Base-by-base conservation (phyloP, 495 filamentous ascomycete genomes). In the Pyrenula massariospora region DNA sequence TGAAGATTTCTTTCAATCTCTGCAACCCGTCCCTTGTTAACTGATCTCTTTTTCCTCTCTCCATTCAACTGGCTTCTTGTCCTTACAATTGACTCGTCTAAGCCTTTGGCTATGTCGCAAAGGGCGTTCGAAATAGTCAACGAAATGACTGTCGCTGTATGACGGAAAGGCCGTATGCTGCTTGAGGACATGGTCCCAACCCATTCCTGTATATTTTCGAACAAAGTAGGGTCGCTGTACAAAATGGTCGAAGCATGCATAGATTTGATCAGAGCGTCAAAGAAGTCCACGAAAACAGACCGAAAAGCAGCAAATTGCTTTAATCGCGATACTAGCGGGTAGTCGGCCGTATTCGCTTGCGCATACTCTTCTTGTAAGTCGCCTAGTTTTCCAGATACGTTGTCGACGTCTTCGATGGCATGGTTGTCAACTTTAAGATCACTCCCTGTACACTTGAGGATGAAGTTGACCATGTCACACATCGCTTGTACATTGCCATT, bases 121-220 rank as follows among this genome's bases (percentile, higher is more conserved):
- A 98, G 71, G 0, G 84, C 75, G 52, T 76, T 87, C 52, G 86
- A 81, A 58, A 95, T 84, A 21, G 85, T 76, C 24, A 96, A 73
- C 1, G 85, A 81, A 12, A 89, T 80, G 3, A 95, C 78, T 1
- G 92, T 95, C 1, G 91, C 84, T 0, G 93, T 98, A 67, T 97
- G 94, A 54, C 93, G 77, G 68, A 98, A 96, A 3, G 93, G 91
- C 21, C 94, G 82, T 48, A 88, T 83, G 1, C 76, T 70, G 0
- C 89, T 87, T 10, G 88, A 91, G 2, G 91, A 90, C 84, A 97
- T 87, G 21, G 85, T 81, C 19, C 83, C 82, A 24, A 95, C 73
- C 94, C 93, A 98, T 55, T 85, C 70, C 57, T 88, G 78, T 53
- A 96, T 78, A 61, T 92, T 95, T 62, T 95, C 88, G 64, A 93